Evolutionary conservation across 2,329 filamentous ascomycete species (phyloP), one percentile per base, ranked within the genome.

Genomic region (Aureobasidium sp.): DNA sequence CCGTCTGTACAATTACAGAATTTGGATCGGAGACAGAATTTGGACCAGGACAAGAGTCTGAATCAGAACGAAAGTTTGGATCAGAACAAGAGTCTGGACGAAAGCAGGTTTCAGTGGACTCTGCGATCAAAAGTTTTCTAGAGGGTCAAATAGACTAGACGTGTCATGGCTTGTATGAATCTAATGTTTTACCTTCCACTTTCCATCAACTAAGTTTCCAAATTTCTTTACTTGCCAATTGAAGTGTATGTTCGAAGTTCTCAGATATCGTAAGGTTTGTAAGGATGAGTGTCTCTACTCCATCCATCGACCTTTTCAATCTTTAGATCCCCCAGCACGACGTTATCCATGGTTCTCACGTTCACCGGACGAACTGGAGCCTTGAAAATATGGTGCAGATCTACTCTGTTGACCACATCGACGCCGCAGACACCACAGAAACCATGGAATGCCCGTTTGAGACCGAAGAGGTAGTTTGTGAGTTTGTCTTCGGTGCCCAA

Each of bases 391-490:
- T 5, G 59, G 29, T 62, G 47, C 11, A 62, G 18, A 11, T 64
- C 50, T 1, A 64, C 40, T 16, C 60, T 54, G 4, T 64, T 55
- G 15, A 64, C 48, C 20, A 64, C 60, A 38, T 64, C 60, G 2
- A 64, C 50, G 10, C 60, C 60, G 45, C 60, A 64, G 20, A 47
- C 50, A 18, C 60, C 48, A 18, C 60, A 64, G 31, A 64, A 64
- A 15, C 50, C 50, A 18, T 64, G 60, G 16, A 25, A 53, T 4
- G 59, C 33, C 6, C 47, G 36, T 20, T 43, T 13, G 4, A 38
- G 47, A 18, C 25, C 20, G 20, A 62, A 62, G 13, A 62, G 59
- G 27, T 62, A 62, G 11, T 51, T 11, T 43, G 59, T 62, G 1
- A 62, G 47, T 18, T 53, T 53, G 3, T 51, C 36, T 13, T 62